Base-by-base conservation (phyloP, 192 early-diverging fungal species). In the Entomortierella beljakovae region DNA sequence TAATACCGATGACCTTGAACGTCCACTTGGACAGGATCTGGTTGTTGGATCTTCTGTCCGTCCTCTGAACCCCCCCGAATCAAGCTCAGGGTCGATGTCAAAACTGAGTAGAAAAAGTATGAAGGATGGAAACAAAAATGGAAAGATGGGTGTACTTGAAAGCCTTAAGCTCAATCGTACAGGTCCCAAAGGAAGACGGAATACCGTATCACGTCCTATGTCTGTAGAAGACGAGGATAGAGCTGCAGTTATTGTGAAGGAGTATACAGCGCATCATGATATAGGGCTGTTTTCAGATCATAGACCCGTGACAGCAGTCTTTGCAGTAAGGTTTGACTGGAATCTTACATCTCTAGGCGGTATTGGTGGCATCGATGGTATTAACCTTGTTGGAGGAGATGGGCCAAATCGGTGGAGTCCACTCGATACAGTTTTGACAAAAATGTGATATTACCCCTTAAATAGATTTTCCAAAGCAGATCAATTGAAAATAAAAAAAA, bases 281-380 rank as follows among this genome's bases (percentile, higher is more conserved):
- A 53, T 84, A 0, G 61, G 75, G 3, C 57, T 80, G 28, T 81
- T 82, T 16, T 84, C 83, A 46, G 86, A 88, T 46, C 86, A 88
- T 71, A 57, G 79, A 26, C 86, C 86, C 29, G 84, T 88, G 15
- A 81, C 83, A 22, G 86, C 81, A 15, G 69, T 83, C 2, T 88
- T 84, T 81, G 81, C 81, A 0, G 81, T 88, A 0, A 70, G 81
- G 5, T 84, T 83, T 43, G 84, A 88, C 71, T 83, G 82, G 84
- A 68, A 82, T 50, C 25, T 70, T 56, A 79, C 68, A 2, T 61
- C 64, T 38, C 61, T 61, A 5, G 66, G 68, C 9, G 66, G 48
- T 16, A 54, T 68, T 13, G 43, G 40, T 7, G 73, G 54, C 1
- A 40, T 49, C 10, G 29, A 3, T 23, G 52, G 68, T 11, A 26